Evolutionary conservation across 192 early-diverging fungal genomes (phyloP).

Genomic region (Thoreauomyces humboldtii): DNA sequence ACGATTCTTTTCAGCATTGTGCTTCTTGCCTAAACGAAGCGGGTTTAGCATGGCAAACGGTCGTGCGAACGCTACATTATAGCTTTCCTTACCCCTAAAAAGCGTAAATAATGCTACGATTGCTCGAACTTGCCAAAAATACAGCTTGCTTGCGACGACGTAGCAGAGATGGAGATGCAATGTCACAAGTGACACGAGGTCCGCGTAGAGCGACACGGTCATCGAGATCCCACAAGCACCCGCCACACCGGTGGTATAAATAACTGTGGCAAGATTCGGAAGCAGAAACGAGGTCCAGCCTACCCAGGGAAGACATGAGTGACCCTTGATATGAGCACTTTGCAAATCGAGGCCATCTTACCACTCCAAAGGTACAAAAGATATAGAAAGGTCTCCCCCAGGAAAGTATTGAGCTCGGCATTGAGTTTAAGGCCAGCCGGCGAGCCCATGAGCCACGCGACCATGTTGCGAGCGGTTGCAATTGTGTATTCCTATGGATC

Average conservation of each 20-base stretch:
- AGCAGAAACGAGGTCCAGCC: constrained; percentile 26
- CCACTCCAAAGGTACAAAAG: constrained; percentile 84
- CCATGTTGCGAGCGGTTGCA: constrained; percentile 64
- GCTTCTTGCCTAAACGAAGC: constrained; percentile 68
- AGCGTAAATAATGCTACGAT: constrained; percentile 88
- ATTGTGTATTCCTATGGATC: constrained; percentile 63
- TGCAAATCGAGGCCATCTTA: constrained; percentile 8
- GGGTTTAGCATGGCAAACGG: constrained; percentile 14
- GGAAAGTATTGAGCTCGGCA: constrained; percentile 78
- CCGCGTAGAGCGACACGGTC: constrained; percentile 77
- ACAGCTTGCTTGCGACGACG: constrained; percentile 86
- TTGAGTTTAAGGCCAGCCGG: constrained; percentile 98
- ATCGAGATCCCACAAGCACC: constrained; percentile 84
- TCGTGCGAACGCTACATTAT: no score
- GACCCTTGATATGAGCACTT: not conserved
- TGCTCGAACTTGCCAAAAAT: constrained; percentile 85
- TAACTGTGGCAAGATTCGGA: constrained; percentile 51
- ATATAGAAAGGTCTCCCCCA: constrained; percentile 90
- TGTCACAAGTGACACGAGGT: constrained; percentile 80
- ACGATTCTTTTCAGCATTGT: constrained; percentile 84
- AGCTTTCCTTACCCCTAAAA: constrained; percentile 69
- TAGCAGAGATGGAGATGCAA: constrained; percentile 96
- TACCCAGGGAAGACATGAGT: constrained; percentile 6
- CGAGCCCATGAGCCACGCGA: constrained; percentile 87
- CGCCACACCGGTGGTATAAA: constrained; percentile 68